Evolutionary conservation across 1,284 basidiomycete species (phyloP), one percentile per base, ranked within the genome.

Genomic region (Athelia psychrophila): DNA sequence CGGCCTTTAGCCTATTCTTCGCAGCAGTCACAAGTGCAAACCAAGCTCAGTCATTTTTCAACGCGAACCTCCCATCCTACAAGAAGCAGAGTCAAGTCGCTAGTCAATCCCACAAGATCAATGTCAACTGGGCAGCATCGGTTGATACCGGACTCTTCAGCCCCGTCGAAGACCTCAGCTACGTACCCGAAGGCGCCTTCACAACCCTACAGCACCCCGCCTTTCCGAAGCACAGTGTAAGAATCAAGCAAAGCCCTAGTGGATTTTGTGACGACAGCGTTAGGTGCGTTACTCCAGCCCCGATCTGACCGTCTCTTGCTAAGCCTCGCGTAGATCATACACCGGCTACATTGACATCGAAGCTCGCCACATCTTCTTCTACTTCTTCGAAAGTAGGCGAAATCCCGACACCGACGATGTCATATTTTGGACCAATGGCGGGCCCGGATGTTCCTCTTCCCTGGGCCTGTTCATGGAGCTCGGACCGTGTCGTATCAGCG

Each of bases 331-430:
- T 30, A 73, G 74, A 36, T 60, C 70, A 20, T 75, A 73, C 56
- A 75, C 76, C 1, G 81, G 81, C 18, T 86, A 86, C 63, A 85
- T 88, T 49, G 87, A 89, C 51, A 78, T 81, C 44, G 77, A 83
- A 56, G 84, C 86, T 5, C 78, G 84, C 44, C 86, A 88, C 57
- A 66, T 93, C 27, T 93, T 92, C 73, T 93, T 91, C 75, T 91
- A 90, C 74, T 93, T 93, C 66, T 93, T 94, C 68, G 90, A 93
- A 67, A 88, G 84, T 50, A 73, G 91, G 51, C 78, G 70, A 53
- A 73, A 88, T 55, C 88, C 88, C 1, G 73, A 76, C 27, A 79
- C 70, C 40, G 85, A 89, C 59, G 83, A 86, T 54, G 76, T 89
- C 4, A 75, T 86, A 27, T 76, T 85, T 54, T 88, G 84, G 84